Evolutionary conservation across 2,329 filamentous ascomycete genomes (phyloP), one percentile per base, ranked within the genome.

Genomic region (Fusarium euwallaceae): DNA sequence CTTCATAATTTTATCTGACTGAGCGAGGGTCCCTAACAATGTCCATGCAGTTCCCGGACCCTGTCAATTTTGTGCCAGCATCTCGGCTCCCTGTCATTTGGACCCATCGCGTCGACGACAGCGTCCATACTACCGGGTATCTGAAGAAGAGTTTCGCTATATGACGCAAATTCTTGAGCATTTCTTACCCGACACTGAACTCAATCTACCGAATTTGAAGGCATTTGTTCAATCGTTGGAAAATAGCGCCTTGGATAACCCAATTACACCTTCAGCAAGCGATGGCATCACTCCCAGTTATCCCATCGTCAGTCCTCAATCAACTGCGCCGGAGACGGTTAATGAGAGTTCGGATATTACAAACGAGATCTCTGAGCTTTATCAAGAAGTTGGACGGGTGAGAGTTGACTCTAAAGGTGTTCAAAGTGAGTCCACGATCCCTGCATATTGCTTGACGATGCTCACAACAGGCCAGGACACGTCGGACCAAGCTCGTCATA

Each of bases 111-210:
- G 62, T n/a, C 51, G 66, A 41, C 37, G 66, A 43, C 66, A 69
- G n/a, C 62, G 66, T 32, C 66, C 66, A 24, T 69, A 69, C 29
- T 69, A 69, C 45, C 48, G 66, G 5, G 66, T 69, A 1, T 69
- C 66, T 0, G 66, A 69, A 12, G 66, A 69, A 27, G 66, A 69
- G 22, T 69, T 69, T 17, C 66, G 66, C 16, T 69, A 60, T n/a
- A 69, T 69, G 66, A 66, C 66, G n/a, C 66, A 61, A 9, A 66
- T 66, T 16, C 64, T 69, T n/a, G 66, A 69, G 36, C 62, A 66
- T 51, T 69, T 66, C 3, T 56, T 69, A 22, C 66, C 66, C 34
- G 32, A 66, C 24, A 69, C 66, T 5, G 66, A 69, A 6, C 45
- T 69, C 4, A 69, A 66, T 45, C 66, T 69, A 2, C 62, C 65